These are phyloP conservation scores for Fusarium sp. DNA, from an alignment of 2,329 filamentous ascomycete species.

Conservation along the genomic window DNA sequence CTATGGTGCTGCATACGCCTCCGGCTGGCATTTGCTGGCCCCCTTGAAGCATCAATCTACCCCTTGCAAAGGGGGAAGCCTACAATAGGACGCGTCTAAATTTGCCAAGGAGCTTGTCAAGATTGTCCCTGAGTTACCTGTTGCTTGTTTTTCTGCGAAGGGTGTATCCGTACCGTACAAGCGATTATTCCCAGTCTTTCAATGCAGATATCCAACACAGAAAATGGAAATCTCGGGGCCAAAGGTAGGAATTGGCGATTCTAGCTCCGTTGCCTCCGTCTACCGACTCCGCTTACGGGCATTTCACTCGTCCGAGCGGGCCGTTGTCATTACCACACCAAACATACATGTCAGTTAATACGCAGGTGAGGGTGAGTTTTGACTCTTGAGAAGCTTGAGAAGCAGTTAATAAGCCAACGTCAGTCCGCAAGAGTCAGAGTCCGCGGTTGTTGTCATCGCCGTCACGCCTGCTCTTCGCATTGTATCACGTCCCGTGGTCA, in stretches of 20 bases:
- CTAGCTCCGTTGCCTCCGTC: slow-evolving; percentile 26
- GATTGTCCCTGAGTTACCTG: slow-evolving; percentile 3
- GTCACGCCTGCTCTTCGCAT: slow-evolving; percentile 2
- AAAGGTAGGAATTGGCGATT: neutral
- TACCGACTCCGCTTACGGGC: slow-evolving; percentile 17
- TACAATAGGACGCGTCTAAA: slow-evolving; percentile 31
- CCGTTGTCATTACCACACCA: slow-evolving; percentile 29
- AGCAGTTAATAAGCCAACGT: slow-evolving; percentile 9
- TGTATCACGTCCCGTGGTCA: slow-evolving; percentile 8
- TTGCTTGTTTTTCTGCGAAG: slow-evolving; percentile 8
- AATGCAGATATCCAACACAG: neutral
- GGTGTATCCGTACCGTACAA: neutral
- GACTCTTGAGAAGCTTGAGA: slow-evolving; percentile 8
- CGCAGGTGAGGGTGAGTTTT: neutral
- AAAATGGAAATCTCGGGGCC: slow-evolving; percentile 9
- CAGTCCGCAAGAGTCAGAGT: slow-evolving; percentile 11
- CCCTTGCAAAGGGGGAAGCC: slow-evolving; percentile 40
- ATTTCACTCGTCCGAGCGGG: slow-evolving; percentile 14
- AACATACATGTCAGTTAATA: slow-evolving; percentile 16
- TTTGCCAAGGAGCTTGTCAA: slow-evolving; percentile 29
- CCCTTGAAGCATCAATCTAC: slow-evolving; percentile 37
- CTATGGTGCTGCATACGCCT: slow-evolving; percentile 23
- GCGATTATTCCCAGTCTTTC: neutral
- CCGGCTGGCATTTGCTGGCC: slow-evolving; percentile 37
- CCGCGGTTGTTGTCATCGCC: slow-evolving; percentile 8